Conservation (phyloP, 805 yeast genomes). For the Kazachstania bromeliacearum region DNA sequence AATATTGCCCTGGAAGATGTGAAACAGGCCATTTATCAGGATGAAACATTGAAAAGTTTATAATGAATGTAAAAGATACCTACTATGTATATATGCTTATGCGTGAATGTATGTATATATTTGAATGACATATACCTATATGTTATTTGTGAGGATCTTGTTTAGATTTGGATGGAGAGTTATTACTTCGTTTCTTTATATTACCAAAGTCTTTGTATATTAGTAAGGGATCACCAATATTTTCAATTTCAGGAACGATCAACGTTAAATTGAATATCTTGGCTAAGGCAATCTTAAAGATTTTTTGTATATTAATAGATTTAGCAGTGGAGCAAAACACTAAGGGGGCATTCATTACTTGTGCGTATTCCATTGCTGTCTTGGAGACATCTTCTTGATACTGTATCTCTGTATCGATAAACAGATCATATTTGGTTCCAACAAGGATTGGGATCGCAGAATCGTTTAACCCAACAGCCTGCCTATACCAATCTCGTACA, state of each 20-base stretch:
- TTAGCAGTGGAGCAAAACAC: conserved; percentile 86
- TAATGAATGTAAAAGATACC: conserved; percentile 1
- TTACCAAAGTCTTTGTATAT: conserved; percentile 38
- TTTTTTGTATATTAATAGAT: conserved; percentile 85
- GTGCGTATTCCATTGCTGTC: conserved; percentile 73
- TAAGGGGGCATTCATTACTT: conserved; percentile 74
- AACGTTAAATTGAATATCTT: conserved; percentile 81
- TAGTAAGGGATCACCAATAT: conserved; percentile 83
- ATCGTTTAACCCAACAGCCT: conserved; percentile 77
- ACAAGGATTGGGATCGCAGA: conserved; percentile 85
- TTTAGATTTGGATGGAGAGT: not conserved
- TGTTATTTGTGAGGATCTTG: no score
- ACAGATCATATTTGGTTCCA: conserved; percentile 86
- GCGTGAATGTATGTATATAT: no score
- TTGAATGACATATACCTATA: no score
- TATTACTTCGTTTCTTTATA: not conserved
- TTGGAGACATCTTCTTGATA: conserved; percentile 77
- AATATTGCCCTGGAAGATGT: conserved; percentile 67
- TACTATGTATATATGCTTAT: not conserved
- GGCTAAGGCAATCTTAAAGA: conserved; percentile 80
- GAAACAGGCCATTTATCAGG: conserved; percentile 48
- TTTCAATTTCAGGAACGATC: conserved; percentile 70
- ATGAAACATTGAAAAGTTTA: conserved; percentile 34
- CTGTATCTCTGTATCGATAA: conserved; percentile 61
- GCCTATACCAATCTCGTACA: conserved; percentile 87